Base-by-base conservation (phyloP, 257 asterid species). In the Paulownia fortunei region DNA sequence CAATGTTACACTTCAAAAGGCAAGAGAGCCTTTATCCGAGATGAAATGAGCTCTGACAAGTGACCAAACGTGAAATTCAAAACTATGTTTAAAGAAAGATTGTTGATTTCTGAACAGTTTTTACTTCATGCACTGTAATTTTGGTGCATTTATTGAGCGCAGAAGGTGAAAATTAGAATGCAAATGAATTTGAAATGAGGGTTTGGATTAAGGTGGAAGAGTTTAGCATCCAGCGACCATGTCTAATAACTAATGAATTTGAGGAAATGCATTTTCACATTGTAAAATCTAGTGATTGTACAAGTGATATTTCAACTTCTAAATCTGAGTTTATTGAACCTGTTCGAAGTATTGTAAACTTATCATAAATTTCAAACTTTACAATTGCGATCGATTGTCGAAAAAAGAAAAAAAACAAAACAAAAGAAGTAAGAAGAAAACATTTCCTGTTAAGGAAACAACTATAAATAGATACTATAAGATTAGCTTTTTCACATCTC, bases 401-500 rank as follows among this genome's bases (percentile, higher is more conserved):
- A n/a, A n/a, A n/a, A n/a, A n/a, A n/a, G n/a, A n/a, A n/a, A n/a
- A n/a, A n/a, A n/a, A n/a, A n/a, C n/a, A n/a, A n/a, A n/a, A n/a
- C n/a, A 37, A 8, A 12, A 12, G 34, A 58, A 64, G 3, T 1
- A 23, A 11, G 44, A 5, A 6, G 42, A 61, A 19, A 30, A 69
- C 11, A 64, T 36, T 74, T 39, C 26, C 11, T 36, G 5, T 11
- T 47, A 69, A 41, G 8, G 62, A 13, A 79, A 49, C 62, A 74
- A 15, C 55, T 51, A 79, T 66, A 78, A 18, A 39, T 69, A n/a
- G n/a, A 70, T 76, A 32, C 62, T 62, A 55, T 37, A 77, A 34
- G 56, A 68, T 55, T n/a, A 60, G 34, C 71, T 56, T 55, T 72
- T 55, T 49, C 81, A 55, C 71, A 64, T 66, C 77, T 46, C 67